Evolutionary conservation across 2,329 filamentous ascomycete species (phyloP).

Genomic region (Penicillium frequentans): DNA sequence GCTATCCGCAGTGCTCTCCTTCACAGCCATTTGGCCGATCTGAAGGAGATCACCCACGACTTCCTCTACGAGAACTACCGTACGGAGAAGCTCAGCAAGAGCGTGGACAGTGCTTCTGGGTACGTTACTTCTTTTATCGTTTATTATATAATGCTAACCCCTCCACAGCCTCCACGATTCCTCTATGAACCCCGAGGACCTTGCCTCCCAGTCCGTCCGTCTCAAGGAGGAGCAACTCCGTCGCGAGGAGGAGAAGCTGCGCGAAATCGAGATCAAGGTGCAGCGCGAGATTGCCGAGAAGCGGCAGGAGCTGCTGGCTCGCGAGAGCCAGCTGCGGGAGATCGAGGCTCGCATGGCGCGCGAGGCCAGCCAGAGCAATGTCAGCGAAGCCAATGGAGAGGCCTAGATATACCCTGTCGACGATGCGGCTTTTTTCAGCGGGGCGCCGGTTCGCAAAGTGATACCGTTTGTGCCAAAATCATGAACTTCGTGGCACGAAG

Average conservation of each 20-base stretch:
- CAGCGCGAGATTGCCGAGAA: slow-evolving; percentile 99
- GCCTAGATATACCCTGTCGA: slow-evolving; percentile 35
- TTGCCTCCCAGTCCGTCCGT: slow-evolving; percentile 94
- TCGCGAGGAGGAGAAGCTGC: slow-evolving; percentile 98
- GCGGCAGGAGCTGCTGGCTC: slow-evolving; percentile 94
- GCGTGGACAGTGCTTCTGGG: slow-evolving; percentile 86
- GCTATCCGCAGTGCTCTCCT: slow-evolving; percentile 94
- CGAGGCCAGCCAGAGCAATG: slow-evolving; percentile 60
- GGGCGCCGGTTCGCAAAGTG: slow-evolving; percentile 31
- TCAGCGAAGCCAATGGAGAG: slow-evolving; percentile 35
- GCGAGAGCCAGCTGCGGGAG: slow-evolving; percentile 97
- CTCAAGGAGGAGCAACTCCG: slow-evolving; percentile 99
- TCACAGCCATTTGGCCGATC: slow-evolving; percentile 94
- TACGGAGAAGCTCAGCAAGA: slow-evolving; percentile 99
- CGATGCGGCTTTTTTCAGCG: slow-evolving; percentile 28
- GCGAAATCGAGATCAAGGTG: slow-evolving; percentile 99
- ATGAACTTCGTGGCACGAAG: slow-evolving; percentile 36
- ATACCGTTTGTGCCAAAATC: slow-evolving; percentile 37
- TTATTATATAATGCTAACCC: slow-evolving; percentile 16
- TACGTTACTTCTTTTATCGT: slow-evolving; percentile 55
- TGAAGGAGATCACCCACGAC: slow-evolving; percentile 99
- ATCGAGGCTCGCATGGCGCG: slow-evolving; percentile 97
- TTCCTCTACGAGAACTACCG: slow-evolving; percentile 99
- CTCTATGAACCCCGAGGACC: slow-evolving; percentile 96
- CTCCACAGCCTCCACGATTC: slow-evolving; percentile 62